Base-by-base conservation (phyloP, 2,329 filamentous ascomycete genomes). In the Aspergillus ochraceoroseus region DNA sequence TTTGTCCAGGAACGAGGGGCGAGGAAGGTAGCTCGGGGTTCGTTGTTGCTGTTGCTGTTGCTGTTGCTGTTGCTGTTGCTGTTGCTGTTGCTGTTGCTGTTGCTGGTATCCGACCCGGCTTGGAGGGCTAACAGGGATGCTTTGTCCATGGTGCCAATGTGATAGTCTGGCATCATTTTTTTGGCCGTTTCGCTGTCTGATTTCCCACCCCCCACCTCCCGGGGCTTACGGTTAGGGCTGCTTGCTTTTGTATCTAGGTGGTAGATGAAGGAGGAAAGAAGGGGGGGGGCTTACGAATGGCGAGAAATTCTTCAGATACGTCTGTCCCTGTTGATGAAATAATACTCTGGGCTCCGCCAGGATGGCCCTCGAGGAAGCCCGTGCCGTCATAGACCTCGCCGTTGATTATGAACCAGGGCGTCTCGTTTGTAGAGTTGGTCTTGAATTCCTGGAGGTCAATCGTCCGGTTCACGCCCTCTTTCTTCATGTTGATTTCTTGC, bases 121-220 rank as follows among this genome's bases (percentile, higher is more conserved):
- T 72, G 68, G 2, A 92, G 72, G 0, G 70, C 58, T 26, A 71
- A 68, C 4, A 72, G 70, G 1, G 81, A 77, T 13, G 70, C 70
- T 49, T 79, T 68, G 52, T 85, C 78, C 8, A 95, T 74, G 0
- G 79, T 80, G 35, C 89, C 89, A 49, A 95, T 80, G 62, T 95
- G 88, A 58, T 94, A 94, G 30, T 75, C 66, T 7, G 77, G 75
- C 83, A 95, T 88, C 87, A 94, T 94, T 12, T 74, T 76, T 67
- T 94, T 95, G 22, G 89, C 89, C 11, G 85, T 94, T 67, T 95
- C 88, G 60, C 84, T 89, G 62, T 95, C 87, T 90, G 57, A n/a
- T n/a, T n/a, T n/a, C n/a, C n/a, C n/a, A n/a, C n/a, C n/a, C n/a
- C n/a, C n/a, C n/a, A n/a, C n/a, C n/a, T n/a, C n/a, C n/a, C 41